Evolutionary conservation across 495 filamentous ascomycete genomes (phyloP).

Genomic region (Podospora comata): DNA sequence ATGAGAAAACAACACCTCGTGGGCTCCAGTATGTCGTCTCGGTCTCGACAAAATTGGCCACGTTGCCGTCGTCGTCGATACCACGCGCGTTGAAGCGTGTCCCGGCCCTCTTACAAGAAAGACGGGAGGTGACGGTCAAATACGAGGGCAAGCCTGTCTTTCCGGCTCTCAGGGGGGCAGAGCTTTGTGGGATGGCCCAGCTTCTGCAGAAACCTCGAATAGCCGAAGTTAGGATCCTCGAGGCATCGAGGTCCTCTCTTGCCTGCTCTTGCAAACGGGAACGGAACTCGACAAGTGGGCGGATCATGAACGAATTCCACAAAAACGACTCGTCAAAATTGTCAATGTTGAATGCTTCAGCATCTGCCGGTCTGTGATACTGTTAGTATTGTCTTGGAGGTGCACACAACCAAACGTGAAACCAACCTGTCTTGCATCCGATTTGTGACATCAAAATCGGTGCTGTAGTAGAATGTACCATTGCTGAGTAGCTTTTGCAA

Average conservation of each 20-base stretch:
- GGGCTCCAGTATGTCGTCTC: slow-evolving; percentile 72
- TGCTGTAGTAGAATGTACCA: slow-evolving; percentile 97
- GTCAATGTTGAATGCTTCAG: slow-evolving; percentile 69
- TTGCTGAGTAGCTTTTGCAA: slow-evolving; percentile 87
- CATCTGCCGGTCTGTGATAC: slow-evolving; percentile 46
- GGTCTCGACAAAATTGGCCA: slow-evolving; percentile 79
- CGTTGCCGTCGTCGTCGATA: slow-evolving; percentile 95
- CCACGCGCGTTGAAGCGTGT: slow-evolving; percentile 95
- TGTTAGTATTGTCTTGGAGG: slow-evolving; percentile 18
- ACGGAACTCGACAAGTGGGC: slow-evolving; percentile 83
- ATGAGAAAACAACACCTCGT: slow-evolving; percentile 78
- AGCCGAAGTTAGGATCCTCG: slow-evolving; percentile 85
- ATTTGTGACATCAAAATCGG: slow-evolving; percentile 94
- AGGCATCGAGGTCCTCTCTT: slow-evolving; percentile 70
- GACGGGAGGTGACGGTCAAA: slow-evolving; percentile 83
- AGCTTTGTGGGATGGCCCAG: slow-evolving; percentile 66
- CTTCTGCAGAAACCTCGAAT: slow-evolving; percentile 90
- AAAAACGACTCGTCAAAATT: slow-evolving; percentile 85
- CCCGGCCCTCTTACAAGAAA: slow-evolving; percentile 88
- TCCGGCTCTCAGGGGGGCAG: slow-evolving; percentile 53
- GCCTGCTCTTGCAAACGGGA: slow-evolving; percentile 71
- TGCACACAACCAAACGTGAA: background rate
- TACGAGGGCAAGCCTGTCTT: slow-evolving; percentile 72
- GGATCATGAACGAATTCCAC: slow-evolving; percentile 98
- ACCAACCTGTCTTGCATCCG: slow-evolving; percentile 81